Base-by-base conservation (phyloP, 305 asterid species). In the Galium porrigens region DNA sequence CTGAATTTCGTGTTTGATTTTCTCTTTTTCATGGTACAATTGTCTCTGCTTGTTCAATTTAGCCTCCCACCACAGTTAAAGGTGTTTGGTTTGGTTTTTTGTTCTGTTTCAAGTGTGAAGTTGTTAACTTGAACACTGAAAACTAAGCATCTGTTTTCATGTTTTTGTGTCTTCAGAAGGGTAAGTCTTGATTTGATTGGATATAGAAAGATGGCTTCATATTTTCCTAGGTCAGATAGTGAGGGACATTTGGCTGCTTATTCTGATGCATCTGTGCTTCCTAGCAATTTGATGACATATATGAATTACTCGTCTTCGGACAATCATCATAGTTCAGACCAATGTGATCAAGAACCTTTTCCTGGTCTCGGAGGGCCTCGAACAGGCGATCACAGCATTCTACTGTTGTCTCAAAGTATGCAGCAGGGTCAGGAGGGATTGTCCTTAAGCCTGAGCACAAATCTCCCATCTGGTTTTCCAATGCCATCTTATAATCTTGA, bases 391-490 rank as follows among this genome's bases (percentile, higher is more conserved):
- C 73, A 71, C 52, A 84, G 79, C 69, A 79, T 77, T 79, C 60
- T 80, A 17, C 58, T 83, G 75, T 78, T 84, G 80, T 66, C 78
- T 5, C 80, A 77, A 17, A 70, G 66, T 49, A 48, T 73, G 78
- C 87, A 76, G 78, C 87, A 78, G 72, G 76, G 79, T 11, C 92
- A 83, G 70, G 95, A 83, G 73, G 95, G 95, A 30, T 65, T 90
- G 71, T 90, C 96, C 29, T 95, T 90, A 52, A 86, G 86, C 69
- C 95, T 90, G 55, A 77, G 89, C 61, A 74, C 97, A 11, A 77
- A 82, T 7, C 80, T 68, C 3, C 81, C 90, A 3, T 74, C 90
- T 2, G 82, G 71, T 22, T 52, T 85, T 82, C 83, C 80, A 49
- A 68, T 78, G 59, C 52, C 83, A 17, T 64, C 81, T 53, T 78